A percentile compares a stretch with the other conserved stretches of the same genome.
Evolutionary conservation across 1,284 basidiomycete species (phyloP).

Genomic region (Laetiporus sulphureus): DNA sequence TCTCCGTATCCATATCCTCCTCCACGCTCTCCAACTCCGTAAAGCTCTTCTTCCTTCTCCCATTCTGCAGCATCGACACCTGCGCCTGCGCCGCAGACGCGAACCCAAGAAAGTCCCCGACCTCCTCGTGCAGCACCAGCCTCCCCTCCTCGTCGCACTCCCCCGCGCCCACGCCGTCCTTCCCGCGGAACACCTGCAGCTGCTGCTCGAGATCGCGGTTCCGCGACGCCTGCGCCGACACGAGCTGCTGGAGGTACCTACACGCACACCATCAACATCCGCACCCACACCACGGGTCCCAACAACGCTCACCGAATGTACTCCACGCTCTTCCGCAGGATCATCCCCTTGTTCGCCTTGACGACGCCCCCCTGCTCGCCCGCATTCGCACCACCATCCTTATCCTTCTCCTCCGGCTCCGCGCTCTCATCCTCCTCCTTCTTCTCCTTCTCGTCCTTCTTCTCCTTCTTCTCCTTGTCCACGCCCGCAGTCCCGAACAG

Average conservation of each 20-base stretch:
- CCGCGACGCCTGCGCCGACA: conserved; percentile 66
- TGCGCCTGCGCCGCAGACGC: conserved; percentile 6
- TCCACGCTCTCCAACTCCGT: conserved; percentile 26
- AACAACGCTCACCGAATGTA: conserved; percentile 60
- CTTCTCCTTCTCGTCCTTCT: conserved; percentile 19
- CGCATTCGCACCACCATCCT: too few species aligned
- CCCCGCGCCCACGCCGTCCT: conserved; percentile 4
- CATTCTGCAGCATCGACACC: conserved; percentile 5
- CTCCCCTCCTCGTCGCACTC: conserved; percentile 17
- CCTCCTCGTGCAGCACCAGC: conserved; percentile 28
- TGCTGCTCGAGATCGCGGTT: conserved; percentile 72
- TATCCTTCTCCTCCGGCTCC: conserved; percentile 18
- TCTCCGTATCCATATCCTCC: conserved; percentile 23
- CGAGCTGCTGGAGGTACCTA: conserved; percentile 79
- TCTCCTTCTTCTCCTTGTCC: conserved; percentile 15
- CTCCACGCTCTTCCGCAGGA: conserved; percentile 81
- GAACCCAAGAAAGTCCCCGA: conserved; percentile 16
- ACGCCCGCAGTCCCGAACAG: conserved; percentile 19
- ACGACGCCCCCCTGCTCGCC: conserved; percentile 30
- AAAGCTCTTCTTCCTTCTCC: conserved; percentile 19
- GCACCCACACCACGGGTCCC: not conserved
- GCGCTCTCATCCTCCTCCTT: conserved; percentile 11
- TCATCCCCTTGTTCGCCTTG: conserved; percentile 90
- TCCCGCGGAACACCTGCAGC: conserved; percentile 39
- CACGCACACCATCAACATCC: not conserved